Conservation (phyloP, 1,139 yeast species). For the Scheffersomyces lignicola region DNA sequence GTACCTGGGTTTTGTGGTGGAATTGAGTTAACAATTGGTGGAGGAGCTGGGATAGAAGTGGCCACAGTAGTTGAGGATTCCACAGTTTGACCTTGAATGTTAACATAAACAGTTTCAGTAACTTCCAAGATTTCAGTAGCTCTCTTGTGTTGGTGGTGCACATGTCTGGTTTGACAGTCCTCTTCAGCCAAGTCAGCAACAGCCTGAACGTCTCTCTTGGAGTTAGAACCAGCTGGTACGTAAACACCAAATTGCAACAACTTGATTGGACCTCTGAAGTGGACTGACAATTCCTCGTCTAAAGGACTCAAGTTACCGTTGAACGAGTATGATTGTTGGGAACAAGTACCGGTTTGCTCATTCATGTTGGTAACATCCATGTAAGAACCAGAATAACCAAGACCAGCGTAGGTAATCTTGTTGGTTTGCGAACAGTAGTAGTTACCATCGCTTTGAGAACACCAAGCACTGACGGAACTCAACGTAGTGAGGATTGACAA, state of each 20-base stretch:
- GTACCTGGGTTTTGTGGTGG: constrained; percentile 8
- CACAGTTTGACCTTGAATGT: constrained; percentile 53
- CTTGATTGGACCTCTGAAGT: constrained; percentile 74
- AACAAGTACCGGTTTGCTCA: constrained; percentile 49
- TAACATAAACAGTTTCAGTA: constrained; percentile 71
- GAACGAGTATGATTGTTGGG: constrained; percentile 51
- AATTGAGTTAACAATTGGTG: constrained; percentile 3
- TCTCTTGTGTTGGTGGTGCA: constrained; percentile 66
- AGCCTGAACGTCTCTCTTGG: constrained; percentile 28
- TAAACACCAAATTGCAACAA: constrained; percentile 67
- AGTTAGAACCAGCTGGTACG: constrained; percentile 38
- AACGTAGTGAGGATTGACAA: constrained; percentile 12
- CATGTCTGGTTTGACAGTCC: constrained; percentile 42
- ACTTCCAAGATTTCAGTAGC: constrained; percentile 66
- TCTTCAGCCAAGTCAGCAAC: constrained; percentile 21
- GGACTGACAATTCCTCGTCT: constrained; percentile 72
- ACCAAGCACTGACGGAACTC: constrained; percentile 11
- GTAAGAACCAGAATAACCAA: constrained; percentile 69
- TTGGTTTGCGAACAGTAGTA: constrained; percentile 74
- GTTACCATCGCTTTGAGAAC: constrained; percentile 51
- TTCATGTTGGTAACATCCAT: constrained; percentile 56
- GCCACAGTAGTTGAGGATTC: constrained; percentile 28
- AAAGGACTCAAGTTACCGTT: constrained; percentile 68
- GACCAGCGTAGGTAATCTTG: constrained; percentile 66
- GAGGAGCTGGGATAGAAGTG: constrained; percentile 25